Base-by-base conservation (phyloP, 148 eudicot species). In the Rhododendron ovatum region DNA sequence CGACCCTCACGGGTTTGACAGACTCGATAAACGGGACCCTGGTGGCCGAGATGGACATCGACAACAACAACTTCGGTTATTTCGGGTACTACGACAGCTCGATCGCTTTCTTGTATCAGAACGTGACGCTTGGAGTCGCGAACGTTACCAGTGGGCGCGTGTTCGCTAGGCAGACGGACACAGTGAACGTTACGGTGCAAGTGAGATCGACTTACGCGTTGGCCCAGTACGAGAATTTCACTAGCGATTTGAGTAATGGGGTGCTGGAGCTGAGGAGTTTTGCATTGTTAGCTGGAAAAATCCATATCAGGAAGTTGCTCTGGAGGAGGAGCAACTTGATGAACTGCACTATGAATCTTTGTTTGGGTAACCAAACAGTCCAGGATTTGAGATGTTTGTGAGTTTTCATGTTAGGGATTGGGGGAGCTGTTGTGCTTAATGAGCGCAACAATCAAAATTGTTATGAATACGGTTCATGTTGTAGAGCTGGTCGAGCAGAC, bases 301-400 rank as follows among this genome's bases (percentile, higher is more conserved):
- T 93, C 77, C 85, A 67, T 15, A 85, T 90, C 39, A 47, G 87
- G 76, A 90, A 84, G 84, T 57, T 76, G 0, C 43, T 92, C 7
- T 67, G 50, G 39, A 20, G 45, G 15, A 83, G 63, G 9, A 85
- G 73, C 33, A 83, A 84, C 5, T 78, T 53, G 26, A 85, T 92
- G 94, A 87, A 88, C 63, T 93, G 95, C 78, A 86, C 89, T 13
- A 86, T 92, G 88, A 82, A 15, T 61, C 47, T 92, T 12, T 82
- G 88, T 86, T 87, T 92, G 87, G 84, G n/a, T 22, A 86, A 39
- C 7, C 81, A 28, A 80, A 74, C 86, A 14, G 51, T 93, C 2
- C 87, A 87, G 43, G 83, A 83, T 84, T 85, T 91, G 76, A 71
- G 22, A 48, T 93, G 95, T 85, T 55, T 67, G 74, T 83, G 74